phyloP scores from a whole-genome alignment of 2,329 filamentous ascomycete species.

The Stagonosporopsis tanaceti region DNA sequence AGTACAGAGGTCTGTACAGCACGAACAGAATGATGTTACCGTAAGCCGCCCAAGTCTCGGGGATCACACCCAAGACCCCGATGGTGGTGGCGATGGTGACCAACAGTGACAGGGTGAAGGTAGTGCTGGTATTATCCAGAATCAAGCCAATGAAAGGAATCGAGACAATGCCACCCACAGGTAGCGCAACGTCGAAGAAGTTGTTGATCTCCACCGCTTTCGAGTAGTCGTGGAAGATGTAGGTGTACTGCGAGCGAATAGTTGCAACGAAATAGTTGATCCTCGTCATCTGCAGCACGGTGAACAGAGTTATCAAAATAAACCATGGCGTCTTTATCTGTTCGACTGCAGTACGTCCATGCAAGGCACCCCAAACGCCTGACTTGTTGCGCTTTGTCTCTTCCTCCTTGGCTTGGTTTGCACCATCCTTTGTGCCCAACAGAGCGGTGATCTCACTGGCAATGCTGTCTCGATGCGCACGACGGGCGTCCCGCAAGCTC shows the following conservation, averaged over 20 bases:
- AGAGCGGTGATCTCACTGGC: conserved; percentile 77
- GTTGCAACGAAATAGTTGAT: conserved; percentile 97
- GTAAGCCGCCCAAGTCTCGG: conserved; percentile 75
- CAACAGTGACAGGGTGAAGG: conserved; percentile 73
- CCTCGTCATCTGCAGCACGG: conserved; percentile 69
- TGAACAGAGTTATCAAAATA: conserved; percentile 82
- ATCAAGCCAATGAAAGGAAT: conserved; percentile 86
- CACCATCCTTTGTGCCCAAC: conserved; percentile 70
- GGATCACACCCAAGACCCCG: conserved; percentile 77
- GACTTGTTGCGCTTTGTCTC: conserved; percentile 73
- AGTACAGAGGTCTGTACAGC: conserved; percentile 86
- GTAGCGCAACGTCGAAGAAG: conserved; percentile 86
- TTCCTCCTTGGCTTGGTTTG: conserved; percentile 70
- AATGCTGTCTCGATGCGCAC: conserved; percentile 67
- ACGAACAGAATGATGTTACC: conserved; percentile 81
- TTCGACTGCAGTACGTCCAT: conserved; percentile 71
- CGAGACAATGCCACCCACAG: conserved; percentile 81
- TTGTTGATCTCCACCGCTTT: conserved; percentile 76
- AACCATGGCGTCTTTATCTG: conserved; percentile 88
- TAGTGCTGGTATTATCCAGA: conserved; percentile 78
- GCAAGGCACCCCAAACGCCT: conserved; percentile 88
- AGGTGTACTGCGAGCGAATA: conserved; percentile 81
- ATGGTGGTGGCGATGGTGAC: conserved; percentile 77
- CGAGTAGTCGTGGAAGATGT: conserved; percentile 69
- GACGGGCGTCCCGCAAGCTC: conserved; percentile 62